These are phyloP conservation scores for Graphilbum fragrans DNA, from an alignment of 2,329 filamentous ascomycete species.

Conservation along the genomic window DNA sequence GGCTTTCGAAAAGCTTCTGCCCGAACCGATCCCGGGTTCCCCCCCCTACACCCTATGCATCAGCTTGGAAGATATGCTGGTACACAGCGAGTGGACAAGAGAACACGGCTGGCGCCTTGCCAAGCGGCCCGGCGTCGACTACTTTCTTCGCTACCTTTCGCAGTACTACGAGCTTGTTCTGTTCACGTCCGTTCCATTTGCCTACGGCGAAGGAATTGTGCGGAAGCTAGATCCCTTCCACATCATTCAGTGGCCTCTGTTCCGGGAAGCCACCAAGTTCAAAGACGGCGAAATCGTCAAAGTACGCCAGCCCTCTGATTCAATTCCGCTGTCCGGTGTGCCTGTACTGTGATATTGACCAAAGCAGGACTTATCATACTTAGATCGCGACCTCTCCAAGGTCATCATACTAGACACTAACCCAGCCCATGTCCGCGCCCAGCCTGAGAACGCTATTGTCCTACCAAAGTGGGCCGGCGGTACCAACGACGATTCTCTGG, in stretches of 20 bases:
- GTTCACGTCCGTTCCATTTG: slow-evolving; percentile 80
- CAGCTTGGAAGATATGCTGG: slow-evolving; percentile 82
- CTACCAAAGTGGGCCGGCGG: slow-evolving; percentile 84
- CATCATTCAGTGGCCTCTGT: slow-evolving; percentile 90
- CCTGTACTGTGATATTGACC: not conserved
- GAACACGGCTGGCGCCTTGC: slow-evolving; percentile 93
- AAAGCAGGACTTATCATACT: slow-evolving; percentile 78
- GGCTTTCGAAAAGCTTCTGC: slow-evolving; percentile 84
- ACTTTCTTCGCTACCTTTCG: slow-evolving; percentile 91
- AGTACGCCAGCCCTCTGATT: slow-evolving; percentile 34
- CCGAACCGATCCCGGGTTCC: slow-evolving; percentile 68
- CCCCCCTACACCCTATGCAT: slow-evolving; percentile 88
- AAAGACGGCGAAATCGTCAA: slow-evolving; percentile 95
- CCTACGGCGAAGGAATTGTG: slow-evolving; percentile 75
- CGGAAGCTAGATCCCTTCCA: slow-evolving; percentile 91
- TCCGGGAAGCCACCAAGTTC: slow-evolving; percentile 93
- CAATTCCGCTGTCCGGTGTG: not conserved
- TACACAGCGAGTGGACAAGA: slow-evolving; percentile 89
- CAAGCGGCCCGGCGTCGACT: slow-evolving; percentile 90
- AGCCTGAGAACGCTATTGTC: slow-evolving; percentile 94
- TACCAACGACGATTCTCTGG: slow-evolving; percentile 70
- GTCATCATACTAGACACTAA: slow-evolving; percentile 91
- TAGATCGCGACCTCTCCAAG: slow-evolving; percentile 92
- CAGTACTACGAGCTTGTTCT: slow-evolving; percentile 97
- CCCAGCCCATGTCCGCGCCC: slow-evolving; percentile 65